Percentiles rank a stretch among this genome's conserved stretches.
phyloP scores from a whole-genome alignment of 495 filamentous ascomycete genomes.

The Xylaria sp. region DNA sequence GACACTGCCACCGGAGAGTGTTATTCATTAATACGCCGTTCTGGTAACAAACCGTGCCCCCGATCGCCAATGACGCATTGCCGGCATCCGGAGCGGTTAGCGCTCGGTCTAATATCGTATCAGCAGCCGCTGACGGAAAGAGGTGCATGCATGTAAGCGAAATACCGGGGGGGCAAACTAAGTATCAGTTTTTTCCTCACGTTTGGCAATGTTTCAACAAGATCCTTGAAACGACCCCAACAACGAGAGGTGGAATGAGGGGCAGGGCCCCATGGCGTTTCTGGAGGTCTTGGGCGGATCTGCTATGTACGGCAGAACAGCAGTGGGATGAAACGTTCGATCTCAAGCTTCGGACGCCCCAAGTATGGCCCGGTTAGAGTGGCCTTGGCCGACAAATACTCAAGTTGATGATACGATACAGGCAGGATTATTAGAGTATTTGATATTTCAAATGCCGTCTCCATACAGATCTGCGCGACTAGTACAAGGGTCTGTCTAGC shows the following conservation, averaged over 20 bases:
- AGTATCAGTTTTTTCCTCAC: background rate
- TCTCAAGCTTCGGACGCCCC: conserved; percentile 4
- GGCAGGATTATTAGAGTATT: background rate
- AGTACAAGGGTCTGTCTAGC: background rate
- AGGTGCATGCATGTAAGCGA: background rate
- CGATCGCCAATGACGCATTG: background rate
- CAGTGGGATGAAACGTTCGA: conserved; percentile 12
- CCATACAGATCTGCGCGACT: background rate
- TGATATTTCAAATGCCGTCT: background rate
- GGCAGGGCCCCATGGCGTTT: conserved; percentile 5
- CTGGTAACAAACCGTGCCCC: conserved; percentile 1
- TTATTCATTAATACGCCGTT: background rate
- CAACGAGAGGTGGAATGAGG: conserved; percentile 11
- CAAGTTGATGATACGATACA: background rate
- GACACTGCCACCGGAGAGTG: conserved; percentile 10
- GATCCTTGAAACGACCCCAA: conserved; percentile 3
- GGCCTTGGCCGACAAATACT: background rate
- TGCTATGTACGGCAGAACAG: background rate
- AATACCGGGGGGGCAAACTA: background rate
- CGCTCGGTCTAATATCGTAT: conserved; percentile 9
- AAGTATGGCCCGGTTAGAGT: background rate
- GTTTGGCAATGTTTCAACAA: conserved; percentile 16
- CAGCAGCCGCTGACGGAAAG: conserved; percentile 17
- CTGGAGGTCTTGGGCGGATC: background rate
- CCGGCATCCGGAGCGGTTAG: conserved; percentile 10